Percentiles rank a stretch among this genome's conserved stretches.
phyloP scores from a whole-genome alignment of 768 basidiomycete species.

The Lactifluus echinatus region DNA sequence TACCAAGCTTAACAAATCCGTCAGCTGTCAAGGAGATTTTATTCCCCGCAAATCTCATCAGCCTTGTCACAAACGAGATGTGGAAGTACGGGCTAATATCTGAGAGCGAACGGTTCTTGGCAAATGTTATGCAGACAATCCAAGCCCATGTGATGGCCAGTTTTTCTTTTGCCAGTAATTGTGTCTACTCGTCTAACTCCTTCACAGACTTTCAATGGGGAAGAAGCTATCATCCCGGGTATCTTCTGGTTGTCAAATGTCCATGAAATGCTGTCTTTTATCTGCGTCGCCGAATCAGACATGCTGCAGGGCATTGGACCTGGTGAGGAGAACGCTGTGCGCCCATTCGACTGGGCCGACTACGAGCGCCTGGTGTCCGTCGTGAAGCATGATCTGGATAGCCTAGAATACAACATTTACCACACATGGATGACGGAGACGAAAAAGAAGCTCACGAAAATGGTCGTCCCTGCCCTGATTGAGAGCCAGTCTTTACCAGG shows the following conservation, averaged over 20 bases:
- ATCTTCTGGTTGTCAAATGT: conserved; percentile 99
- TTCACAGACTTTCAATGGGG: conserved; percentile 74
- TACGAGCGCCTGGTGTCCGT: conserved; percentile 96
- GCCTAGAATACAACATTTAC: conserved; percentile 98
- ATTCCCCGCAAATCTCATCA: conserved; percentile 98
- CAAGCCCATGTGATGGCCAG: conserved; percentile 96
- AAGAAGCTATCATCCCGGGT: conserved; percentile 93
- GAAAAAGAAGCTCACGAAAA: conserved; percentile 91
- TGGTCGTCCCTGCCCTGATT: conserved; percentile 98
- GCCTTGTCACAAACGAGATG: conserved; percentile 99
- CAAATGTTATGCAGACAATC: conserved; percentile 97
- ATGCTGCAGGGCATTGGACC: conserved; percentile 98
- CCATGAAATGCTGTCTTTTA: conserved; percentile 98
- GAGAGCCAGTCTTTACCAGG: conserved; percentile 97
- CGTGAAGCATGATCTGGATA: conserved; percentile 97
- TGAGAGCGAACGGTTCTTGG: conserved; percentile 96
- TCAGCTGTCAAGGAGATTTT: conserved; percentile 96
- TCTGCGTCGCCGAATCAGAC: conserved; percentile 97
- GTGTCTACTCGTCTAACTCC: conserved; percentile 16
- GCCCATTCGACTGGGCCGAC: conserved; percentile 93
- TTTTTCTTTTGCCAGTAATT: conserved; percentile 17
- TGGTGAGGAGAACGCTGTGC: conserved; percentile 84
- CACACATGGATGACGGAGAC: conserved; percentile 99
- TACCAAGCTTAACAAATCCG: conserved; percentile 81
- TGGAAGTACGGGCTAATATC: conserved; percentile 98